These are phyloP conservation scores for Stagonosporopsis chrysanthemi DNA, from an alignment of 2,329 filamentous ascomycete genomes.

Conservation along the genomic window DNA sequence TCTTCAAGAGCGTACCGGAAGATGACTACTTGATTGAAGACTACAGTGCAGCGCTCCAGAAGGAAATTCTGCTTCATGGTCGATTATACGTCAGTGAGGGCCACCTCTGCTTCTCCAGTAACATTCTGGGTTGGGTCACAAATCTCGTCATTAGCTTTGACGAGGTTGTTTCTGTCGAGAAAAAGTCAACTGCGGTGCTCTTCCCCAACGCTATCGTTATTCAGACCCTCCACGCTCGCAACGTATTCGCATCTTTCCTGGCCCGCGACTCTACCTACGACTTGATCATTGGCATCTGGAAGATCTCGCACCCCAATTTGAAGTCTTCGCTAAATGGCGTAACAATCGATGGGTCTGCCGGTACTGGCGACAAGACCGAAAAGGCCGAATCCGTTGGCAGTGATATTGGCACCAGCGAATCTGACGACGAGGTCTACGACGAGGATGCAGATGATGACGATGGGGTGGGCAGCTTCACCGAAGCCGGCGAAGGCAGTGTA, in stretches of 20 bases:
- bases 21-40: slow-evolving; percentile 98
- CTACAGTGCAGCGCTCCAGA: slow-evolving; percentile 94
- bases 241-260: slow-evolving; percentile 94
- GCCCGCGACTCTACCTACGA: slow-evolving; percentile 97
- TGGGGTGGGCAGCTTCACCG: slow-evolving; percentile 68
- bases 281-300: slow-evolving; percentile 97
- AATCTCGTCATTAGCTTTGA: slow-evolving; percentile 98
- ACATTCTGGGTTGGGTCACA: slow-evolving; percentile 97
- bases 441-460: slow-evolving; percentile 81
- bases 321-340: slow-evolving; percentile 92
- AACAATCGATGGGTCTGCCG: slow-evolving; percentile 70
- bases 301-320: slow-evolving; percentile 89
- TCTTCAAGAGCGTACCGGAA: slow-evolving; percentile 96
- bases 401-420: slow-evolving; percentile 63
- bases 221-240: slow-evolving; percentile 91
- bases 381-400: slow-evolving; percentile 71
- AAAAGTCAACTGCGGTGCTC: slow-evolving; percentile 91
- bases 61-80: slow-evolving; percentile 93
- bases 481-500: slow-evolving; percentile 62
- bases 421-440: slow-evolving; percentile 79
- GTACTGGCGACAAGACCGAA: slow-evolving; percentile 88
- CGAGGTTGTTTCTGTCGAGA: slow-evolving; percentile 95
- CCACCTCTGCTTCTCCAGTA: slow-evolving; percentile 98
- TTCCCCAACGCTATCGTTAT: slow-evolving; percentile 99
- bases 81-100: slow-evolving; percentile 96